Evolutionary conservation across 106 monocot species (phyloP), one percentile per base, ranked within the genome.

Genomic region (Posidonia australis): DNA sequence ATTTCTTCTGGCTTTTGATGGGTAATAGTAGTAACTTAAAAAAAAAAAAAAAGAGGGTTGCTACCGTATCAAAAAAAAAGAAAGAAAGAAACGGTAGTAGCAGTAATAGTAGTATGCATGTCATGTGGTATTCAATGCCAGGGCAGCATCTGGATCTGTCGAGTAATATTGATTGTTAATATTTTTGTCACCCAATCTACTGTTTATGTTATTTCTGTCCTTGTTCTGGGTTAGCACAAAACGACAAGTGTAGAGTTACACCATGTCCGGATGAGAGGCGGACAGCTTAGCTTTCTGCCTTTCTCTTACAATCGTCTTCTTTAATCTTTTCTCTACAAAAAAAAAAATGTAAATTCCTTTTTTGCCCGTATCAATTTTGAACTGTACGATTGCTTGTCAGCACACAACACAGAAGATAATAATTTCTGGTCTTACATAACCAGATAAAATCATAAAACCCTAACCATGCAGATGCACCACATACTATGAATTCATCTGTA

Each of bases 81-180:
- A n/a, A n/a, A n/a, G n/a, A n/a, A n/a, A n/a, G n/a, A n/a, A n/a
- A n/a, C n/a, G n/a, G n/a, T n/a, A n/a, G n/a, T n/a, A n/a, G n/a
- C n/a, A n/a, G n/a, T n/a, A 29, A 58, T 30, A 23, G 60, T 30
- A 3, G 24, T 60, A 41, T 60, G 60, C 60, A 60, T 17, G 60
- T 60, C 60, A 60, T 48, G 64, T 64, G 64, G 46, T 25, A 48
- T 47, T 64, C 23, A 64, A 46, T 48, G 64, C 48, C 64, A 64
- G 48, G 27, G 47, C 47, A 28, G 48, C 45, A 49, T 47, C 64
- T 48, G 26, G 46, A 64, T 48, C 64, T 46, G 64, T 25, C 1
- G 28, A 64, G 24, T 25, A 28, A 47, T 63, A 58, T 58, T 58
- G 10, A 58, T 27, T 58, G 5, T 53, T 53, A 45, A 51, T 19